Evolutionary conservation across 257 asterid genomes (phyloP).

Genomic region (Solanum habrochaites): DNA sequence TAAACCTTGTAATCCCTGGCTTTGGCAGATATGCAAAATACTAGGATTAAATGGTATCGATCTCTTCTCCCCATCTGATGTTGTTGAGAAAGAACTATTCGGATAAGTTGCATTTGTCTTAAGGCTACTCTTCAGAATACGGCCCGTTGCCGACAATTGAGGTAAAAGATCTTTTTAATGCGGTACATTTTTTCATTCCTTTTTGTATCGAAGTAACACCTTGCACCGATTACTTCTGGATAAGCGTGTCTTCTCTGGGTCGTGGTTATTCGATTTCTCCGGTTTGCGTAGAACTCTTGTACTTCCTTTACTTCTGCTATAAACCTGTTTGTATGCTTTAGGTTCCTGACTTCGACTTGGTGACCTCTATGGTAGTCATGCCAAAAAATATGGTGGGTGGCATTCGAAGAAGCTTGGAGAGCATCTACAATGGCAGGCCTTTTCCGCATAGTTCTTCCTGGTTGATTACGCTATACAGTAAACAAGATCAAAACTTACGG

Average conservation of each 20-base stretch:
- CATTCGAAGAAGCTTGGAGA: conserved; percentile 65
- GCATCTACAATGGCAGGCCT: conserved; percentile 51
- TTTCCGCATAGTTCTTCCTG: conserved; percentile 67
- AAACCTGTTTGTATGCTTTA: conserved; percentile 2
- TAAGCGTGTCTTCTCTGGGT: neutral
- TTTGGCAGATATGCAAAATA: conserved; percentile 60
- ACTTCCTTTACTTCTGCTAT: neutral
- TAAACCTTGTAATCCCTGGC: neutral
- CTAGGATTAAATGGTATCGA: conserved; percentile 86
- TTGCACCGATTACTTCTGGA: neutral
- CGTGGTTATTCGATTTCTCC: neutral
- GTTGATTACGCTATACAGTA: conserved; percentile 34
- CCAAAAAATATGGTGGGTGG: conserved; percentile 72
- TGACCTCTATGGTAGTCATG: conserved; percentile 56
- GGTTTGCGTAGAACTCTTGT: neutral
- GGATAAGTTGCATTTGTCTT: conserved; percentile 94
- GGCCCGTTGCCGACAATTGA: conserved; percentile 68
- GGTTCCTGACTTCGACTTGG: conserved; percentile 80
- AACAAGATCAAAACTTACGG: conserved; percentile 23
- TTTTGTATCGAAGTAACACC: neutral
- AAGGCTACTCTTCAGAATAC: conserved; percentile 77
- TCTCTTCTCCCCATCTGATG: conserved; percentile 93
- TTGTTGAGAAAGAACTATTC: conserved; percentile 66
- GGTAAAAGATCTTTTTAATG: conserved; percentile 30
- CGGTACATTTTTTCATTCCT: neutral